Conservation (phyloP, 345 rosid genomes). For the Aegle marmelos region DNA sequence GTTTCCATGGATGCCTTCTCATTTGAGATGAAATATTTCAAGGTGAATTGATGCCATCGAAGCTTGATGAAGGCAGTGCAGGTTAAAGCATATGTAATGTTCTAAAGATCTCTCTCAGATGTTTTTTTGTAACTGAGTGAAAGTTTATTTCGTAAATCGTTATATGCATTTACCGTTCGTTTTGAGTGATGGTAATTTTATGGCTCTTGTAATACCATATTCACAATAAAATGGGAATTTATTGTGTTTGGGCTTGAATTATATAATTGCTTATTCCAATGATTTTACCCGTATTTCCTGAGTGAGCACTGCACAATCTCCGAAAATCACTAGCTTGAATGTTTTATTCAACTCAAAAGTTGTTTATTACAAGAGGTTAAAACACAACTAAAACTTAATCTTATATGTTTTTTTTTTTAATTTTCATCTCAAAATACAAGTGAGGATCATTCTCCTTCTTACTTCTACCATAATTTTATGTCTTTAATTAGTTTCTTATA, state of each 20-base stretch:
- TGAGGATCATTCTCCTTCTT: too few species aligned
- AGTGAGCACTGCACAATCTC: too few species aligned
- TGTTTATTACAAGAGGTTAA: too few species aligned
- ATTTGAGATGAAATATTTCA: not conserved
- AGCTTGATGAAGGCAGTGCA: conserved; percentile 17
- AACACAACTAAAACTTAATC: too few species aligned
- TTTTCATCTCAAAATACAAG: too few species aligned
- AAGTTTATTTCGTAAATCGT: not conserved
- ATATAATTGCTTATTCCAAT: too few species aligned
- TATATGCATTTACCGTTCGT: not conserved
- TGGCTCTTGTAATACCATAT: not conserved
- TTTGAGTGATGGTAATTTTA: not conserved
- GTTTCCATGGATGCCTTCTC: not conserved
- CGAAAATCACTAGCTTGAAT: too few species aligned
- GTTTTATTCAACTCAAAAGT: too few species aligned
- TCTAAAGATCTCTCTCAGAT: not conserved
- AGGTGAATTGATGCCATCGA: not conserved
- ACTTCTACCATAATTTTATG: too few species aligned
- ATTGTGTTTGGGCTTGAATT: conserved; percentile 5
- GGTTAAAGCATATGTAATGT: not conserved
- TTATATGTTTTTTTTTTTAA: too few species aligned
- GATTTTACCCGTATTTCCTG: too few species aligned
- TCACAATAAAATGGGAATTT: conserved; percentile 16
- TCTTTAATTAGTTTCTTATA: too few species aligned
- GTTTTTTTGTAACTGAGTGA: conserved; percentile 5